Conservation (phyloP, 768 basidiomycete genomes). For the Cyclocybe aegerita region DNA sequence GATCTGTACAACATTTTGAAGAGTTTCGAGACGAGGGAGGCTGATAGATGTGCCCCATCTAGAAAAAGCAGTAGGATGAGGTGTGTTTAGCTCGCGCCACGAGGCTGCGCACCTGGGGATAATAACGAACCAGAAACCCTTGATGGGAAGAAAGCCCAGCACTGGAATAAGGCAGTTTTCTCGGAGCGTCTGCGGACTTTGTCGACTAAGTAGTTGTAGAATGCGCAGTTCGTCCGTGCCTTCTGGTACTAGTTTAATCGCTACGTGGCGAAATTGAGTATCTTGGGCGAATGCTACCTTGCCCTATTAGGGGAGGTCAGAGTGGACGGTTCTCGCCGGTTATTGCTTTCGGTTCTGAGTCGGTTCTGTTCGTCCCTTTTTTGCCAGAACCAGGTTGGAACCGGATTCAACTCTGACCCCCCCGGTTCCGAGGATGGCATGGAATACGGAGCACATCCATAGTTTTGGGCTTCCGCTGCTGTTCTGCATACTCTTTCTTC, state of each 20-base stretch:
- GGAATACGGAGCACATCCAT: too few relatives aligned
- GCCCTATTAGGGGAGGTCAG: neutral
- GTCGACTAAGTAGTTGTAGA: conserved; percentile 15
- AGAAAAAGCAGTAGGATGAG: neutral
- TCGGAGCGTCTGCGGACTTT: neutral
- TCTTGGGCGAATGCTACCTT: conserved; percentile 20
- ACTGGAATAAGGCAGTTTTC: conserved; percentile 21
- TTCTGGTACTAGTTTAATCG: conserved; percentile 22
- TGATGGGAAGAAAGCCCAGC: conserved; percentile 20
- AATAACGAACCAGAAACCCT: conserved; percentile 22
- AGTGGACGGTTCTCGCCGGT: too few relatives aligned
- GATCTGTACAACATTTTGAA: conserved; percentile 12
- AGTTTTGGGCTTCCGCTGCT: too few relatives aligned
- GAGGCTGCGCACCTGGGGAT: conserved; percentile 24
- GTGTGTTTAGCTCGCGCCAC: neutral
- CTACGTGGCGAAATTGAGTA: conserved; percentile 19
- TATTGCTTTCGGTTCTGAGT: too few relatives aligned
- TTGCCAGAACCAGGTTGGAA: too few relatives aligned
- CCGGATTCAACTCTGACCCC: too few relatives aligned
- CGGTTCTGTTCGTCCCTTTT: too few relatives aligned
- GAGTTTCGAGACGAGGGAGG: neutral
- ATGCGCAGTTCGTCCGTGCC: conserved; percentile 23
- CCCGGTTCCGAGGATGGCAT: too few relatives aligned
- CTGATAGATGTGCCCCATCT: conserved; percentile 14
- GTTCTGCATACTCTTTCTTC: too few relatives aligned